Conservation (phyloP, 495 filamentous ascomycete genomes). For the Neurospora cerealis region DNA sequence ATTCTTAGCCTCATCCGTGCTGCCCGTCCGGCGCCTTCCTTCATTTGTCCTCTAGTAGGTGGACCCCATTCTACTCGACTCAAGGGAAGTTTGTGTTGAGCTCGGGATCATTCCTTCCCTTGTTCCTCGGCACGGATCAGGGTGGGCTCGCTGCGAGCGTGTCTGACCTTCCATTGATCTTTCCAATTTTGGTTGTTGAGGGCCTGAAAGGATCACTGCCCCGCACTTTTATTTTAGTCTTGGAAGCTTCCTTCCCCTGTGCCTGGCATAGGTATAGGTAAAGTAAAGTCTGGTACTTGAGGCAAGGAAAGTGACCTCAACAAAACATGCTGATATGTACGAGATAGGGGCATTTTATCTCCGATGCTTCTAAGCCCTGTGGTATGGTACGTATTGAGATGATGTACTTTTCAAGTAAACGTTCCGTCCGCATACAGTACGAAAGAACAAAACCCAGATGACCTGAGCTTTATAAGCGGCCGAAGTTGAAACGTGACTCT, state of each 20-base stretch:
- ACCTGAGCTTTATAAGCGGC: background rate
- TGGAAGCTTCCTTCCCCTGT: background rate
- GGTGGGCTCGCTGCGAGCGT: background rate
- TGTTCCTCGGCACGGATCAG: background rate
- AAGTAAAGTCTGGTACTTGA: background rate
- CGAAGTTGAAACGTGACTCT: background rate
- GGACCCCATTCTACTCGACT: background rate
- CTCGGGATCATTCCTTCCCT: background rate
- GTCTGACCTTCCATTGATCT: background rate
- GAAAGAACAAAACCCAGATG: background rate
- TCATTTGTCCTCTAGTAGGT: background rate
- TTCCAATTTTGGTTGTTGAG: background rate
- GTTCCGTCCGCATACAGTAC: background rate
- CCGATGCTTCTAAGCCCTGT: background rate
- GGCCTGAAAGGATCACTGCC: background rate
- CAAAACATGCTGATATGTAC: background rate
- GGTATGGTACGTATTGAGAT: background rate
- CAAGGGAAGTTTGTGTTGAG: background rate
- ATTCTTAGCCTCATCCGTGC: background rate
- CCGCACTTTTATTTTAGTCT: background rate
- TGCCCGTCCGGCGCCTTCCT: background rate
- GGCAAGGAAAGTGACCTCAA: background rate
- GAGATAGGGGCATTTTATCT: background rate
- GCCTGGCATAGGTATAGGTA: background rate
- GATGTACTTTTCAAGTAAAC: background rate